Evolutionary conservation across 768 basidiomycete species (phyloP).

Genomic region (Leccinum truebloodii): DNA sequence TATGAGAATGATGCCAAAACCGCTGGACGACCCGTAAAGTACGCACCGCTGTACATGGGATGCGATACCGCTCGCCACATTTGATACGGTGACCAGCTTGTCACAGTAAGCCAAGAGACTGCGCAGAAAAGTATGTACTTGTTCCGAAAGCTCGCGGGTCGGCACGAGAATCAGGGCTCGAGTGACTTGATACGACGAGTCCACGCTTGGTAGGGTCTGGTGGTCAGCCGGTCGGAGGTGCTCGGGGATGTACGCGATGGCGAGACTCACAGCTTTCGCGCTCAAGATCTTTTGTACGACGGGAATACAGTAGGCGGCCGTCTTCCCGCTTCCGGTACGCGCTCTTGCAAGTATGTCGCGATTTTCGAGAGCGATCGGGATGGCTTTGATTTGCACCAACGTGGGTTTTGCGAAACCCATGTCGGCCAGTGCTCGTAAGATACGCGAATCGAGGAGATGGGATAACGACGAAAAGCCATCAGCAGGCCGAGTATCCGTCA

Average conservation of each 20-base stretch:
- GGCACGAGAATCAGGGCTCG: conserved; percentile 83
- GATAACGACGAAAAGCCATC: conserved; percentile 64
- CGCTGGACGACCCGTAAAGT: not conserved
- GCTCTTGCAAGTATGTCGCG: conserved; percentile 92
- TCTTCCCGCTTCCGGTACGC: conserved; percentile 96
- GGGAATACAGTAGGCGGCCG: conserved; percentile 93
- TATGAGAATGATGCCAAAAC: conserved; percentile 2
- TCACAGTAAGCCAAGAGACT: conserved; percentile 77
- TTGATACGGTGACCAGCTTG: conserved; percentile 65
- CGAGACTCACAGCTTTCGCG: conserved; percentile 68
- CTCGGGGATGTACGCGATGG: not conserved
- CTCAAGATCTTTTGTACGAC: conserved; percentile 84
- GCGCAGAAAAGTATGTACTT: conserved; percentile 73
- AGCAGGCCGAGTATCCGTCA: not conserved
- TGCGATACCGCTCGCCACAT: conserved; percentile 72
- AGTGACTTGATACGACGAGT: conserved; percentile 54
- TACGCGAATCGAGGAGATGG: conserved; percentile 77
- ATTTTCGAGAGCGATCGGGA: conserved; percentile 88
- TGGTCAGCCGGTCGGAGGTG: not conserved
- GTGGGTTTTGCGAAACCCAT: conserved; percentile 90
- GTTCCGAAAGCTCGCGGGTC: conserved; percentile 90
- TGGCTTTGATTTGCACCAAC: conserved; percentile 86
- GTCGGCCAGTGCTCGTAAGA: conserved; percentile 89
- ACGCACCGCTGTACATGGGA: conserved; percentile 73
- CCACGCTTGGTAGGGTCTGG: conserved; percentile 39